These are phyloP conservation scores for Forsythia suspensa DNA, from an alignment of 257 asterid genomes.

Conservation along the genomic window DNA sequence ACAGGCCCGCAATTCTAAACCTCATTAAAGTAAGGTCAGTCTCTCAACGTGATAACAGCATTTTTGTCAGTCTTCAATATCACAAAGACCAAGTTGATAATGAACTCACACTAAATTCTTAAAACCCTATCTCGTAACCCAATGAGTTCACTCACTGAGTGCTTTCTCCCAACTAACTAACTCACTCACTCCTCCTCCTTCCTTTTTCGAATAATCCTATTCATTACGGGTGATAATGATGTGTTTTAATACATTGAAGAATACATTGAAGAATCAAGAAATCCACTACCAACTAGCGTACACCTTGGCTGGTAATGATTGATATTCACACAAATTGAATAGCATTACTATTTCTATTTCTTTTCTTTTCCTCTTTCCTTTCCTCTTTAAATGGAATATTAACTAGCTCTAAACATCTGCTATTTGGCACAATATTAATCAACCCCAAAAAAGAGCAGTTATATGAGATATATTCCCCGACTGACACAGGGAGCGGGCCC, in stretches of 20 bases:
- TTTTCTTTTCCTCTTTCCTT: background rate
- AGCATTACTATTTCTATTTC: too few relatives aligned
- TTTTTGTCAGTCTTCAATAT: background rate
- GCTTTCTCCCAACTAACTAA: background rate
- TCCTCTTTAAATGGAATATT: background rate
- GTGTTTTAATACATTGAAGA: too few relatives aligned
- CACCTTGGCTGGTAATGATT: too few relatives aligned
- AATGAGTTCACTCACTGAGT: background rate
- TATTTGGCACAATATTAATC: background rate
- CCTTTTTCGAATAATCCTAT: too few relatives aligned
- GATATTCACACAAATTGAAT: too few relatives aligned
- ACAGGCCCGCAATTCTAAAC: background rate
- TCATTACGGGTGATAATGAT: too few relatives aligned
- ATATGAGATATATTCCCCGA: too few relatives aligned
- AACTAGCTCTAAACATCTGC: background rate
- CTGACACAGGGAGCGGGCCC: too few relatives aligned
- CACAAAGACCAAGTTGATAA: background rate
- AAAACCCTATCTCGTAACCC: too few relatives aligned
- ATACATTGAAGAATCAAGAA: too few relatives aligned
- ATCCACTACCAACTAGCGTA: too few relatives aligned
- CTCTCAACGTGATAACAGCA: background rate
- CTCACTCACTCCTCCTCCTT: too few relatives aligned
- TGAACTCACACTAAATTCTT: background rate
- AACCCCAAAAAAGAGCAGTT: background rate
- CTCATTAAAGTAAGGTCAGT: background rate